Evolutionary conservation across 495 filamentous ascomycete species (phyloP).

Genomic region (Poronia punctata): DNA sequence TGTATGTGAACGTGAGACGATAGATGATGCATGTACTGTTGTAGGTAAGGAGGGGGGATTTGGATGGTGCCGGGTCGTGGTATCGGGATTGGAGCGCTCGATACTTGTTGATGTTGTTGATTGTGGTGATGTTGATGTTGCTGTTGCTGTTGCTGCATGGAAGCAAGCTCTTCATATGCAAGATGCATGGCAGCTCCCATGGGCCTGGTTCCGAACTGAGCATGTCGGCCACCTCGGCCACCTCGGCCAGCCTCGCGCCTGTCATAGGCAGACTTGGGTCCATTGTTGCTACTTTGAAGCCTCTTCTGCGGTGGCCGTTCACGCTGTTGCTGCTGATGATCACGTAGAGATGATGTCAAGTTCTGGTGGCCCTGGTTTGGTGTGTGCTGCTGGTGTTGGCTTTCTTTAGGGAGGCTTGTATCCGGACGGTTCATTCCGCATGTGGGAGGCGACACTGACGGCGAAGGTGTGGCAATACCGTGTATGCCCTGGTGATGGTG

Average conservation of each 20-base stretch:
- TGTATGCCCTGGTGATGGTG: slow-evolving; percentile 7
- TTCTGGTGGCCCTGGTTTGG: slow-evolving; percentile 1
- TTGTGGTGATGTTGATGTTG: slow-evolving; percentile 4
- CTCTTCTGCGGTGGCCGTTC: slow-evolving; percentile 7
- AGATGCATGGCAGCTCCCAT: slow-evolving; percentile 7
- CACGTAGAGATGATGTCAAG: background rate
- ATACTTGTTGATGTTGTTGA: too few species aligned
- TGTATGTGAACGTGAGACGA: slow-evolving; percentile 3
- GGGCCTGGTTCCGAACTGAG: background rate
- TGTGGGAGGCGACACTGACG: slow-evolving; percentile 3
- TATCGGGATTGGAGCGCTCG: slow-evolving; percentile 4
- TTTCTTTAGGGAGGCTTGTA: background rate
- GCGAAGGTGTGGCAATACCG: slow-evolving; percentile 4
- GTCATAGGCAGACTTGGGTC: slow-evolving; percentile 7
- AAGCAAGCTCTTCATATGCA: slow-evolving; percentile 10
- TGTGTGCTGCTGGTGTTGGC: background rate
- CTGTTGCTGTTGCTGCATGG: slow-evolving; percentile 6
- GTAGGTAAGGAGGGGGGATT: background rate
- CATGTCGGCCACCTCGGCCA: slow-evolving; percentile 5
- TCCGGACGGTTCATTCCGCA: slow-evolving; percentile 1
- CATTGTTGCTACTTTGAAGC: slow-evolving; percentile 1
- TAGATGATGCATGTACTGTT: slow-evolving; percentile 5
- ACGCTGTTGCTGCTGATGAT: slow-evolving; percentile 8
- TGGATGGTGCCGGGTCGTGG: background rate
- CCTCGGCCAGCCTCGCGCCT: slow-evolving; percentile 2